These are phyloP conservation scores for Coniosporium apollinis DNA, from an alignment of 495 filamentous ascomycete species.

Conservation along the genomic window DNA sequence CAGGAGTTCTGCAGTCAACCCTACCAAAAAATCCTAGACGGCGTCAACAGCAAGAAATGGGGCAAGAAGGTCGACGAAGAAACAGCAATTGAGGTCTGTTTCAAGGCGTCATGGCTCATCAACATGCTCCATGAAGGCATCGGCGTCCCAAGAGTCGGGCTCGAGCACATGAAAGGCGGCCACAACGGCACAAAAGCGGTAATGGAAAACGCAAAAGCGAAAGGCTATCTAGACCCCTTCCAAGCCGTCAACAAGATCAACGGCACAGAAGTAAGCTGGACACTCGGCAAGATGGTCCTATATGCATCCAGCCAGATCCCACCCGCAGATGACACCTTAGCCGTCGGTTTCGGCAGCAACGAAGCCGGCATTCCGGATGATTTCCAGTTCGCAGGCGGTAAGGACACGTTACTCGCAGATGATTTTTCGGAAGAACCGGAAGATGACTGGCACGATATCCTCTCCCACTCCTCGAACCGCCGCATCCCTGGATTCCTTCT, in stretches of 20 bases:
- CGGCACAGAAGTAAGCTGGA: constrained; percentile 94
- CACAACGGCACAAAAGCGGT: constrained; percentile 66
- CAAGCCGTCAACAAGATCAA: constrained; percentile 87
- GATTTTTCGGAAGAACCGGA: constrained; percentile 36
- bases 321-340: constrained; percentile 37
- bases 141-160: constrained; percentile 73
- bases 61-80: constrained; percentile 61
- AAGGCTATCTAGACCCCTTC: constrained; percentile 77
- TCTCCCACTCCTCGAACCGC: constrained; percentile 44
- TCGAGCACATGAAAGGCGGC: constrained; percentile 38
- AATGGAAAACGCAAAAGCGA: constrained; percentile 49
- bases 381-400: constrained; percentile 69
- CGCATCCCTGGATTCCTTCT: constrained; percentile 58
- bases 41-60: constrained; percentile 46
- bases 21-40: constrained; percentile 57
- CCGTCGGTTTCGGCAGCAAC: constrained; percentile 89
- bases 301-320: constrained; percentile 85
- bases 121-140: constrained; percentile 93
- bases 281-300: constrained; percentile 91
- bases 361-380: constrained; percentile 45
- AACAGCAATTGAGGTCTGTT: constrained; percentile 73
- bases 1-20: constrained; percentile 68
- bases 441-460: constrained; percentile 56
- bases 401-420: constrained; percentile 20
- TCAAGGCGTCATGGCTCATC: constrained; percentile 96